Base-by-base conservation (phyloP, 2,329 filamentous ascomycete genomes). In the Claviceps citrina region DNA sequence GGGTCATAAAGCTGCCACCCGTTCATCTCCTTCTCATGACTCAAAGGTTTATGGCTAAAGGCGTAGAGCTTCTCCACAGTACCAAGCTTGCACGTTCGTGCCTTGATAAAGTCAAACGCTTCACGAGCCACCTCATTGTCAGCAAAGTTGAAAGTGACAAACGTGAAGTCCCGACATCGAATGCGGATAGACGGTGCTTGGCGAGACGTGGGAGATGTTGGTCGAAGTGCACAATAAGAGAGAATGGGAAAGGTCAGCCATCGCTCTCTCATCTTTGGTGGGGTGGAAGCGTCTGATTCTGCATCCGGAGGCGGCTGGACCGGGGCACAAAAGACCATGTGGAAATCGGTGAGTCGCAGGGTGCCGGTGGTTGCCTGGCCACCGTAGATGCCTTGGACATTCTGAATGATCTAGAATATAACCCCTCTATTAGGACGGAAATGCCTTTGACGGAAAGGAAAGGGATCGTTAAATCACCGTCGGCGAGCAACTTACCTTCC, bases 211-310 rank as follows among this genome's bases (percentile, higher is more conserved):
- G 75, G 69, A 15, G 82, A 79, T 35, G 79, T 77, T 22, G 85
- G 81, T 44, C 84, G 76, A 48, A 89, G 76, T 19, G 73, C 76
- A 62, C 87, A 94, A 53, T 79, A 75, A 31, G 75, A 75, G 52
- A 98, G 84, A 61, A 96, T 87, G 19, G 89, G 87, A 60, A 87
- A 98, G 13, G 91, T 87, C 41, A 96, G 84, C 84, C 89, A 98
- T 55, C 83, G 75, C 60, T 94, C 84, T 55, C 78, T 61, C 38
- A 52, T 51, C 45, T 55, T 61, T 4, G 57, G 55, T 10, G 56
- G 53, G 12, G 48, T 24, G 15, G 46, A 42, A n/a, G 46, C 38
- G 9, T 53, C 47, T 10, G 45, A 38, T 10, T 50, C 25, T 13
- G 53, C 40, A 38, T 36, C 44, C 28, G 36, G 43, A 41, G 49